Evolutionary conservation across 257 asterid species (phyloP), one percentile per base, ranked within the genome.

Genomic region (Leptodermis oblonga): DNA sequence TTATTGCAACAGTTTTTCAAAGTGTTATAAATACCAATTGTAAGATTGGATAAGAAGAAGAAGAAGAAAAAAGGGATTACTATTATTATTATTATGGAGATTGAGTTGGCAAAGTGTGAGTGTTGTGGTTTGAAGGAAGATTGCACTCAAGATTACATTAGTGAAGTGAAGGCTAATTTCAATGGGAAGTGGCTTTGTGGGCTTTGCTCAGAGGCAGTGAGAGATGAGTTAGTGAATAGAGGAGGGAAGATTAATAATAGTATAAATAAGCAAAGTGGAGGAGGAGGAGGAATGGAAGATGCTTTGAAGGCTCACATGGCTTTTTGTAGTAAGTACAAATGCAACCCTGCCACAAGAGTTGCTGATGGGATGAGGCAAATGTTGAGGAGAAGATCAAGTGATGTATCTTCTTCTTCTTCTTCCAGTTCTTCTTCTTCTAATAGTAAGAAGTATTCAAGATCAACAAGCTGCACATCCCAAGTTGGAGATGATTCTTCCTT

Each of bases 291-390:
- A n/a, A 55, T 85, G 66, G 89, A 83, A 13, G 98, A 93, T 48
- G 97, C 97, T 14, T 83, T 93, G 14, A 87, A 70, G 36, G 98
- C 92, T 42, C 98, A 88, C 74, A 90, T 92, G 90, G 83, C 95
- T 0, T 92, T 90, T 60, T 93, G 96, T 37, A 71, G 92, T 30
- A 92, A 90, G 71, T 84, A 82, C 58, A 84, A 76, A 41, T 80
- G 89, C 13, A 92, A 90, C 76, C 98, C 98, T 36, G 97, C 97
- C 7, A 80, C 73, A 9, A 76, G 82, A 0, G 96, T 92, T 4
- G 96, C 98, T 43, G 97, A 92, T 71, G 98, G 96, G 42, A 88
- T 92, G 92, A 81, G 88, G 55, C 96, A 88, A 82, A 90, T 92
- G 95, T 63, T 92, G 0, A 80, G 96, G 54, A 85, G 95, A 71